A percentile compares a stretch with the other conserved stretches of the same genome.
phyloP scores from a whole-genome alignment of 805 yeast genomes.

The Metschnikowia arizonensis region DNA sequence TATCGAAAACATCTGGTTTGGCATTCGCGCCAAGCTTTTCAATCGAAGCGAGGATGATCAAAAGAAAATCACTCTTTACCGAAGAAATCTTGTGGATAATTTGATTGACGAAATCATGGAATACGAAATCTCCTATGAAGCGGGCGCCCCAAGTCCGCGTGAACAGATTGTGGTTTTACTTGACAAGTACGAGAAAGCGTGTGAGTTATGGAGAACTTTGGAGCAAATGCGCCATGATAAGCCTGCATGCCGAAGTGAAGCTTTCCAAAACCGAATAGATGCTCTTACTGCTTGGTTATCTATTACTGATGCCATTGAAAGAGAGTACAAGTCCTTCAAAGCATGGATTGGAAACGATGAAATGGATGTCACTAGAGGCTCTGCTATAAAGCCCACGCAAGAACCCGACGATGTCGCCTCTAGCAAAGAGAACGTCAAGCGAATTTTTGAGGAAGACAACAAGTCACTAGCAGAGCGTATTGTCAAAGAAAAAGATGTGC shows the following conservation, averaged over 20 bases:
- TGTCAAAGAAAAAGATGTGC: slow-evolving; percentile 74
- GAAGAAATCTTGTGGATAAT: slow-evolving; percentile 69
- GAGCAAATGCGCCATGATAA: slow-evolving; percentile 77
- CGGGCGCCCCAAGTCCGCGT: slow-evolving; percentile 28
- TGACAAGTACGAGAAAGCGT: slow-evolving; percentile 59
- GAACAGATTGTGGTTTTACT: slow-evolving; percentile 54
- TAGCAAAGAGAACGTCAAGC: slow-evolving; percentile 18
- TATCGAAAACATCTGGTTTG: slow-evolving; percentile 81
- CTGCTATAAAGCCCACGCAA: slow-evolving; percentile 6
- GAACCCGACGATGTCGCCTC: slow-evolving; percentile 6
- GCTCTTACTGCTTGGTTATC: slow-evolving; percentile 84
- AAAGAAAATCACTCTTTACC: slow-evolving; percentile 57
- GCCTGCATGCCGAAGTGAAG: slow-evolving; percentile 61
- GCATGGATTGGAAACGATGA: slow-evolving; percentile 85
- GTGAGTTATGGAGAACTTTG: slow-evolving; percentile 73
- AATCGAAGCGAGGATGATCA: slow-evolving; percentile 83
- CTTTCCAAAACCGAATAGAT: slow-evolving; percentile 62
- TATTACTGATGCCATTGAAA: slow-evolving; percentile 62
- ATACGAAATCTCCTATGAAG: slow-evolving; percentile 52
- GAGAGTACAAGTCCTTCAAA: slow-evolving; percentile 57
- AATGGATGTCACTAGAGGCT: slow-evolving; percentile 52
- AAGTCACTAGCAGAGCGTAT: slow-evolving; percentile 77
- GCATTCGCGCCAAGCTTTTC: slow-evolving; percentile 73
- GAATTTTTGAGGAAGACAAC: slow-evolving; percentile 53
- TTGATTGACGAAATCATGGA: slow-evolving; percentile 63